A percentile compares a stretch with the other conserved stretches of the same genome.
Evolutionary conservation across 495 filamentous ascomycete genomes (phyloP).

Genomic region (Aspergillus hancockii): DNA sequence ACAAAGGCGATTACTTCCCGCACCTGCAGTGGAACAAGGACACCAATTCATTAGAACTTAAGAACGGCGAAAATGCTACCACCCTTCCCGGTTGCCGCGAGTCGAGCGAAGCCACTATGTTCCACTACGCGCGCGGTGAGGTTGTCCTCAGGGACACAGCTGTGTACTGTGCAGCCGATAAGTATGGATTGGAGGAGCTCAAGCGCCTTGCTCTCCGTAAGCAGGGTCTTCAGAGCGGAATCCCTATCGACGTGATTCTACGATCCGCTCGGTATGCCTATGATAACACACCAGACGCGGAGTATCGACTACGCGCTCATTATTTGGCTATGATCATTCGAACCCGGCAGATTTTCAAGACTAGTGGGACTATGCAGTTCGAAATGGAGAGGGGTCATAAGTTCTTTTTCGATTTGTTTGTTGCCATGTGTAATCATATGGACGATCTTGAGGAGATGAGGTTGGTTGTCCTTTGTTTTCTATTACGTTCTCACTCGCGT

Average conservation of each 20-base stretch:
- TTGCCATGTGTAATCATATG: constrained; percentile 95
- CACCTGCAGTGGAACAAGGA: constrained; percentile 51
- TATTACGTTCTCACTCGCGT: constrained; percentile 4
- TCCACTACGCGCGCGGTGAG: constrained; percentile 64
- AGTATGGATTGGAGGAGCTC: constrained; percentile 81
- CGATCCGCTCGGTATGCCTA: constrained; percentile 90
- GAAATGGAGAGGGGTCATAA: constrained; percentile 92
- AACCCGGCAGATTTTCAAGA: constrained; percentile 91
- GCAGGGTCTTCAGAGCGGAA: constrained; percentile 84
- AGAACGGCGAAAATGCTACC: constrained; percentile 52
- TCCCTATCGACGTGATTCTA: constrained; percentile 84
- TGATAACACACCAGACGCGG: constrained; percentile 87
- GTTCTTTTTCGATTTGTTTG: constrained; percentile 96
- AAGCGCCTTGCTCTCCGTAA: constrained; percentile 87
- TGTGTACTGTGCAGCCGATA: constrained; percentile 87
- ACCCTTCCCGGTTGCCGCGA: constrained; percentile 54
- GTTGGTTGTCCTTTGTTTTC: constrained; percentile 26
- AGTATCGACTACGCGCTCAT: constrained; percentile 87
- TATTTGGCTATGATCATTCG: constrained; percentile 94
- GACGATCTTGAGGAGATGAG: constrained; percentile 76
- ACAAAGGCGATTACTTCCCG: constrained; percentile 71
- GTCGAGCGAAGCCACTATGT: constrained; percentile 74
- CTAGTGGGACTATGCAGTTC: constrained; percentile 94
- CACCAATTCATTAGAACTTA: constrained; percentile 65
- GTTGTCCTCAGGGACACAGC: constrained; percentile 83